phyloP scores from a whole-genome alignment of 495 filamentous ascomycete genomes.

The Cairneyella variabilis region DNA sequence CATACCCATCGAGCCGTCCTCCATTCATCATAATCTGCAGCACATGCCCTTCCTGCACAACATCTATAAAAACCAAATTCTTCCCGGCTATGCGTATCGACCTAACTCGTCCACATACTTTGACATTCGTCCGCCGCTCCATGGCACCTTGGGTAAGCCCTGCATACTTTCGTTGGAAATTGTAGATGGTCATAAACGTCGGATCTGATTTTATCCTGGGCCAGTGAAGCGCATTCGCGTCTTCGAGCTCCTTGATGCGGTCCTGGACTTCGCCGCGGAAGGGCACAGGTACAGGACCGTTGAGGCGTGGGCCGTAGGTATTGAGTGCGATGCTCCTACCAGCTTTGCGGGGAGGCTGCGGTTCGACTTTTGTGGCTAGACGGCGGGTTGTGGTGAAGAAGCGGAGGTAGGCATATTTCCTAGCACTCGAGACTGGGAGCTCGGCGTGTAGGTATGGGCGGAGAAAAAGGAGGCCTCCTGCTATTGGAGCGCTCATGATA shows the following conservation, averaged over 20 bases:
- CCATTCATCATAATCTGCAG: constrained; percentile 73
- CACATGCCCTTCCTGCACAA: constrained; percentile 64
- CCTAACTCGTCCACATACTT: no score
- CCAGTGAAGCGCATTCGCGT: constrained; percentile 42
- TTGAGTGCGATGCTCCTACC: background rate
- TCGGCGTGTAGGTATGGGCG: constrained; percentile 46
- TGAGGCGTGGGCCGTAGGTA: no score
- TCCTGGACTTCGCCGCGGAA: constrained; percentile 12
- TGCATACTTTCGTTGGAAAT: constrained; percentile 27
- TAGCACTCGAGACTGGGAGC: constrained; percentile 26
- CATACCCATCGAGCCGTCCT: constrained; percentile 41
- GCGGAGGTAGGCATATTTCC: constrained; percentile 36
- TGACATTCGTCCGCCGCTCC: no score
- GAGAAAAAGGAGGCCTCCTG: constrained; percentile 43
- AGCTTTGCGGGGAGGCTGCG: no score
- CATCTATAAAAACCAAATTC: constrained; percentile 80
- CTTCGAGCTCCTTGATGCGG: constrained; percentile 47
- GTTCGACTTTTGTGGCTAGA: no score
- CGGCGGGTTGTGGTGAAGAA: constrained; percentile 39
- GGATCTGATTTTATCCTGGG: constrained; percentile 38
- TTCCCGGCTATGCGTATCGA: constrained; percentile 45
- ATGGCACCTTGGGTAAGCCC: no score
- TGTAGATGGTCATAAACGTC: constrained; percentile 17
- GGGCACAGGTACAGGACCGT: no score
- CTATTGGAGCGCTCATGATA: constrained; percentile 33